Evolutionary conservation across 164 flowering plant genomes (phyloP), one percentile per base, ranked within the genome.

Genomic region (Liriodendron chinense): DNA sequence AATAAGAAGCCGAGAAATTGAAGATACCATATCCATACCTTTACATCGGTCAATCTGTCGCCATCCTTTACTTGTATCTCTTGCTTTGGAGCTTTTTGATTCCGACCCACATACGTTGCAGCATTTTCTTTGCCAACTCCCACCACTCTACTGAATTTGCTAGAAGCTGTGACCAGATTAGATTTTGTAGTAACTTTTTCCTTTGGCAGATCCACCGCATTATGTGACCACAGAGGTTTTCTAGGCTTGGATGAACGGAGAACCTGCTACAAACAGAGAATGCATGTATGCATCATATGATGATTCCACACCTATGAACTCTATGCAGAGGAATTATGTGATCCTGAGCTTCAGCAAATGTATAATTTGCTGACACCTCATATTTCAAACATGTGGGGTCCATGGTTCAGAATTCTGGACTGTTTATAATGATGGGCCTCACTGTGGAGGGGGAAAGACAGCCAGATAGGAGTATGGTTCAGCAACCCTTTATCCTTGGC

Each of bases 71-170:
- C 72, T 25, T 48, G 68, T 53, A 48, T 64, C 23, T 21, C 28
- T 13, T 23, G 70, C 66, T 75, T 80, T 21, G 76, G 61, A 43
- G 67, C 59, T 72, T 64, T 82, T 79, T 71, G 81, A 65, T 48
- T 74, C 34, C 21, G 49, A 72, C 70, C 68, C 22, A 47, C 20
- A 23, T 43, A 78, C 16, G 66, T 72, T 63, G 22, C 43, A 14
- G 43, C 72, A 78, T 86, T 87, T 79, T 84, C 89, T 72, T 88
- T 85, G 47, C 83, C 84, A 47, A n/a, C 50, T 21, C 49, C 76
- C 6, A 26, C 64, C 64, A 76, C 28, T 72, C 70, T 79, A 20
- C 59, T 74, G 64, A 43, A 47, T 25, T 69, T 28, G 4, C 59
- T 24, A 7, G 25, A 47, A 69, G 67, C 74, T 3, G 43, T 75